A percentile compares a stretch with the other conserved stretches of the same genome.
These are phyloP conservation scores for Isoetes engelmannii DNA, from an alignment of 83 land plant genomes.

Conservation along the genomic window DNA sequence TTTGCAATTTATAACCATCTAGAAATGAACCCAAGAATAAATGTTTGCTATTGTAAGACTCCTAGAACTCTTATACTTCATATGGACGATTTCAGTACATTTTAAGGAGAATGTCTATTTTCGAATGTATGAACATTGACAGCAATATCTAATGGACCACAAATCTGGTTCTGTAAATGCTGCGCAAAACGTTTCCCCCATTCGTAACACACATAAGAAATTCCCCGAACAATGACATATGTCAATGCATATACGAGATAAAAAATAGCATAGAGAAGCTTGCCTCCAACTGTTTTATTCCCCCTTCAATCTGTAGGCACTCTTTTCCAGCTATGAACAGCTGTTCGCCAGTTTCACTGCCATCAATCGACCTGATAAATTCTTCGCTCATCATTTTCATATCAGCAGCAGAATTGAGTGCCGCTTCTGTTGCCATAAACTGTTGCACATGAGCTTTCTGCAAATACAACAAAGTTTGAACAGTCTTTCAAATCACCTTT, in stretches of 20 bases:
- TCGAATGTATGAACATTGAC: background rate
- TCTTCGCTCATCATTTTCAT: slow-evolving; percentile 58
- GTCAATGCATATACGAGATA: background rate
- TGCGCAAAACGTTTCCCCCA: background rate
- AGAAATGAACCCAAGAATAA: background rate
- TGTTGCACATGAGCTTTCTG: slow-evolving; percentile 99
- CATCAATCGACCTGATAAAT: slow-evolving; percentile 62
- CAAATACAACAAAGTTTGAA: slow-evolving; percentile 1
- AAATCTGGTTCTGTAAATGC: background rate
- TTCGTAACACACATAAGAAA: background rate
- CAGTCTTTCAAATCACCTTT: too few species aligned
- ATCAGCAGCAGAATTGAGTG: slow-evolving; percentile 87
- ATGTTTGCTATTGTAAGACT: background rate
- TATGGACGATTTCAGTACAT: too few species aligned
- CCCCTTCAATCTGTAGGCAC: slow-evolving; percentile 54
- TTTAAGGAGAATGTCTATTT: too few species aligned
- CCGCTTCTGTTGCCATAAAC: slow-evolving; percentile 97
- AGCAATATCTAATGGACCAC: background rate
- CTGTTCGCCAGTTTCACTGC: slow-evolving; percentile 38
- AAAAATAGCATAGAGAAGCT: background rate
- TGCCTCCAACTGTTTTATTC: slow-evolving; percentile 83
- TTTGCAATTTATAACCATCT: background rate
- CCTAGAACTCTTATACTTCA: too few species aligned
- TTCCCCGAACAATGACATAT: background rate
- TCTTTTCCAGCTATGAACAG: slow-evolving; percentile 37